Percentiles rank a stretch among this genome's conserved stretches.
Conservation (phyloP, 1,139 yeast species). For the Geotrichum aggregatum region DNA sequence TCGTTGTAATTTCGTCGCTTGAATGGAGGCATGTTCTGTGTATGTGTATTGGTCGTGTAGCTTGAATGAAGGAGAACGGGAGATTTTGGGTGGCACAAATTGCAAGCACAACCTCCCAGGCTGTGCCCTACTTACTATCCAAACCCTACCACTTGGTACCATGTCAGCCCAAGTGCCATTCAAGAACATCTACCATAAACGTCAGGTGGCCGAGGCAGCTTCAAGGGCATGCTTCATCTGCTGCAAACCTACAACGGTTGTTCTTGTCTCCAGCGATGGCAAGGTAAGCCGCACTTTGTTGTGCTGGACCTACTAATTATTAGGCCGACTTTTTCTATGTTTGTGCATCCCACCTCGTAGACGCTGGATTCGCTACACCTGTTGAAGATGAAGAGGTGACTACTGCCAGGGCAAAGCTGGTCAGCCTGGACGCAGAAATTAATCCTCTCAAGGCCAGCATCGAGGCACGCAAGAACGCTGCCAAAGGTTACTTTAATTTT, state of each 20-base stretch:
- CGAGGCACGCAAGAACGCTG: slow-evolving; percentile 15
- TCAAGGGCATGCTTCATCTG: slow-evolving; percentile 62
- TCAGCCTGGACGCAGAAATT: slow-evolving; percentile 44
- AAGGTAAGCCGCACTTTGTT: slow-evolving; percentile 24
- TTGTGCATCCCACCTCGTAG: slow-evolving; percentile 61
- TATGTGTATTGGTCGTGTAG: not conserved
- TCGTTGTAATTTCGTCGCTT: slow-evolving; percentile 11
- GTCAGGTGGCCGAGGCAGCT: slow-evolving; percentile 56
- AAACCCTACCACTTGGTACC: slow-evolving; percentile 12
- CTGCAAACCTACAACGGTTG: slow-evolving; percentile 60
- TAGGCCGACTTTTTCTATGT: slow-evolving; percentile 63
- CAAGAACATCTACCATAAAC: slow-evolving; percentile 50
- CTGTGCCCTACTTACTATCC: slow-evolving; percentile 1
- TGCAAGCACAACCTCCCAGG: not conserved
- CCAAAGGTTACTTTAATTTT: slow-evolving; percentile 15
- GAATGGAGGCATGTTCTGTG: slow-evolving; percentile 15
- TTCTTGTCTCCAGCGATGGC: slow-evolving; percentile 51
- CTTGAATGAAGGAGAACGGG: not conserved
- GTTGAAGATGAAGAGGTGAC: slow-evolving; percentile 47
- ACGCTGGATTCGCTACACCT: slow-evolving; percentile 58
- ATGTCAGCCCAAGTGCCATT: slow-evolving; percentile 36
- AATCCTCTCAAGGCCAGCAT: slow-evolving; percentile 34
- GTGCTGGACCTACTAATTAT: not conserved
- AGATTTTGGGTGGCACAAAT: not conserved
- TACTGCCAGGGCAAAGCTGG: slow-evolving; percentile 43